Evolutionary conservation across 202 grass and related monocot species (phyloP), one percentile per base, ranked within the genome.

Genomic region (Bolboschoenoplectus hybrid): DNA sequence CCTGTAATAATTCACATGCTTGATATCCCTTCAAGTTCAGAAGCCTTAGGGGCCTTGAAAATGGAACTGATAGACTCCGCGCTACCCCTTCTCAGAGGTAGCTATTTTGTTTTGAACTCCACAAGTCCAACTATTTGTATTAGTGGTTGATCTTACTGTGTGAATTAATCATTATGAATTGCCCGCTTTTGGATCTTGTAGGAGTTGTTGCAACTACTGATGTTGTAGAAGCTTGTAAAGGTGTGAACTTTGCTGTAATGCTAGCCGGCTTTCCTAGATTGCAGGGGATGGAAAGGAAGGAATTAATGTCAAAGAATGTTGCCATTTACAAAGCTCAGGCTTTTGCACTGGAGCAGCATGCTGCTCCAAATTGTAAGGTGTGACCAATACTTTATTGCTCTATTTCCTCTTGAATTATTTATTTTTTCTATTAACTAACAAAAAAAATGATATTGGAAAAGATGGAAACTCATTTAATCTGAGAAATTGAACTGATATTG

Each of bases 321-420:
- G 7, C 87, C 6, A 92, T 91, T 67, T 97, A 92, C 92, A 93
- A 80, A 81, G 85, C 70, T 13, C 94, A 94, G 80, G 94, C 92
- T 71, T 77, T 83, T 8, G 90, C 89, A 34, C 52, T 97, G 75
- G 92, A 92, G 85, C 63, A 90, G 60, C 69, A 90, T 57, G 91
- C 91, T 62, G 94, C 94, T n/a, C 84, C 85, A 67, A 89, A 97
- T 86, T 93, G 91, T 85, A 97, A 97, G 89, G 93, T 94, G 41
- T 94, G 34, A 82, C 5, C 12, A 16, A 34, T 66, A 65, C 1
- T 51, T 64, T 63, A 82, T 35, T 63, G 14, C 3, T 65, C 8
- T 20, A 63, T 41, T 39, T 62, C 32, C 51, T 82, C 8, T 63
- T 32, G 8, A 49, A 46, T 41, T 63, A 82, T 49, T 63, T 7